Evolutionary conservation across 371 early-diverging fungal genomes (phyloP).

Genomic region (Parasitella parasitica): DNA sequence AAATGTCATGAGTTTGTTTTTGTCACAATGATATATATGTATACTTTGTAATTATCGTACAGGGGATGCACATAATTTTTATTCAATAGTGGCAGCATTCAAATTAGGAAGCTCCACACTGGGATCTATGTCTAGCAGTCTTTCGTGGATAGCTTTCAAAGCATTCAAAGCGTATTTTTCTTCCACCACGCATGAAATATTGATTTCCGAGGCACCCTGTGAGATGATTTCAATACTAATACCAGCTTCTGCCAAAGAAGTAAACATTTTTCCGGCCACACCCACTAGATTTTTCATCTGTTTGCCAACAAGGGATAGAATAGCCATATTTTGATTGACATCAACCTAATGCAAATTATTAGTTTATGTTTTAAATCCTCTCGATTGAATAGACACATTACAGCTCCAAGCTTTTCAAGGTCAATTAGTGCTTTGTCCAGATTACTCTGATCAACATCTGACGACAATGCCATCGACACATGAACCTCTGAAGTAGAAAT

Average conservation of each 20-base stretch:
- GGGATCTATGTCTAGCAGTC: constrained; percentile 45
- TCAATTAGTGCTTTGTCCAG: constrained; percentile 68
- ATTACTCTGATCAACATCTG: constrained; percentile 57
- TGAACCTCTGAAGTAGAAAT: constrained; percentile 96
- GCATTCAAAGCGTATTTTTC: constrained; percentile 70
- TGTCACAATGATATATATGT: too few species aligned
- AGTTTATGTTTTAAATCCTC: too few species aligned
- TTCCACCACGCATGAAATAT: constrained; percentile 94
- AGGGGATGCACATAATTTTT: neutral
- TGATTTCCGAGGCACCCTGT: constrained; percentile 96
- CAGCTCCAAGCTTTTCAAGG: constrained; percentile 69
- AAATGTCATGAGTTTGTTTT: too few species aligned
- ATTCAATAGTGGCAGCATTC: constrained; percentile 2
- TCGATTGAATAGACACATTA: constrained; percentile 17
- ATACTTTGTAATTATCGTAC: too few species aligned
- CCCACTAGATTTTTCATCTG: constrained; percentile 96
- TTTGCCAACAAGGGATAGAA: constrained; percentile 93
- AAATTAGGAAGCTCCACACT: constrained; percentile 19
- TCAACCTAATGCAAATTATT: constrained; percentile 49
- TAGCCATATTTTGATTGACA: constrained; percentile 82
- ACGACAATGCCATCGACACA: constrained; percentile 91
- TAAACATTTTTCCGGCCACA: constrained; percentile 92
- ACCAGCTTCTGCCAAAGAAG: constrained; percentile 80
- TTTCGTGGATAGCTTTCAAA: constrained; percentile 87
- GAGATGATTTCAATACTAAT: constrained; percentile 98